Evolutionary conservation across 345 rosid species (phyloP).

Genomic region (Eucalyptus sp.): DNA sequence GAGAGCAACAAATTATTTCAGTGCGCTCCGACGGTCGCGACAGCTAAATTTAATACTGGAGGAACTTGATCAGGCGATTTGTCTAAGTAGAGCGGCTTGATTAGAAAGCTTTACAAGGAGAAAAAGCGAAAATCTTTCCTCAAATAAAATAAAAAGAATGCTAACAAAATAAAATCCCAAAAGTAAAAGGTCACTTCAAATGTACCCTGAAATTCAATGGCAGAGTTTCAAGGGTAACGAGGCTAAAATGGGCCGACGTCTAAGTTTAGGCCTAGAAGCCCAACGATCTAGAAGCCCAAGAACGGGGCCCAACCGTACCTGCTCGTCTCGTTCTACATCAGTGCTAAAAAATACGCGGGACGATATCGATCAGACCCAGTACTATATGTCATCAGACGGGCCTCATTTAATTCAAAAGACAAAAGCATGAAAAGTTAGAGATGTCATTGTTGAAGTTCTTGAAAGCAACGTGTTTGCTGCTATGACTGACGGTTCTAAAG

Average conservation of each 20-base stretch:
- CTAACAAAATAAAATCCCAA: background rate
- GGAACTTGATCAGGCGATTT: background rate
- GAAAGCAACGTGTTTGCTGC: background rate
- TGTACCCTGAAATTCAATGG: background rate
- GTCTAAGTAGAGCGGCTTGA: background rate
- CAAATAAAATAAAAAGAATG: background rate
- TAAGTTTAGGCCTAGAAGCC: background rate
- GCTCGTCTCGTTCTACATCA: background rate
- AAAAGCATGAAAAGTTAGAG: background rate
- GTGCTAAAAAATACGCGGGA: background rate
- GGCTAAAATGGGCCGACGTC: background rate
- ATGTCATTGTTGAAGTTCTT: background rate
- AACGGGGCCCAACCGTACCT: background rate
- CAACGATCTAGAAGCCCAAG: background rate
- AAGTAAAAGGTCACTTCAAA: background rate
- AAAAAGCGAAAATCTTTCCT: background rate
- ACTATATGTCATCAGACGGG: background rate
- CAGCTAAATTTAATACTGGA: accelerated
- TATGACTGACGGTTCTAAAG: background rate
- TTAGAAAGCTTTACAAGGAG: background rate
- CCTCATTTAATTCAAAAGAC: background rate
- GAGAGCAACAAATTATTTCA: background rate
- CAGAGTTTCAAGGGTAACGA: background rate
- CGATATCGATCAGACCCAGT: background rate
- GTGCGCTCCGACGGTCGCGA: accelerated